Evolutionary conservation across 345 rosid genomes (phyloP).

Genomic region (Syzygium jambos): DNA sequence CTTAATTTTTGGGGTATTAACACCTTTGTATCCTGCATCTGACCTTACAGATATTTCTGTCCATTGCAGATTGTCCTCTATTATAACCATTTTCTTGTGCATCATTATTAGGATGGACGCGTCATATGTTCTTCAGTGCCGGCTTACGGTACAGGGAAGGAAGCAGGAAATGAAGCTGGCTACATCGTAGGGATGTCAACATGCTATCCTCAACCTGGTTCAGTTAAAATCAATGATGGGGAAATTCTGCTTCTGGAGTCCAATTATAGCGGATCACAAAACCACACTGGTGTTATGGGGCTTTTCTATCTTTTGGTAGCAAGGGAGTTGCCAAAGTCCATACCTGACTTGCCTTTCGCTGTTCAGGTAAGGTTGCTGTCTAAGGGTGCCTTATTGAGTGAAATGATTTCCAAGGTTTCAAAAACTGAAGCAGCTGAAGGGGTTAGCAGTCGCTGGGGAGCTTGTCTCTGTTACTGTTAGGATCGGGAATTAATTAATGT

Average conservation of each 20-base stretch:
- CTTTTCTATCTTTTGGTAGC: conserved; percentile 66
- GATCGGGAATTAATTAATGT: background rate
- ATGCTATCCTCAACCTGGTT: conserved; percentile 67
- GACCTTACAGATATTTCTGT: background rate
- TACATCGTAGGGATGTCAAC: conserved; percentile 90
- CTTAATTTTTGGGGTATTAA: background rate
- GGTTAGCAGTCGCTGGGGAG: background rate
- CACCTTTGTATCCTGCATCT: background rate
- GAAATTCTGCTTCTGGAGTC: conserved; percentile 64
- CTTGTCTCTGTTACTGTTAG: background rate
- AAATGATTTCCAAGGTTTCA: background rate
- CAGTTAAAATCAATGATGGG: conserved; percentile 41
- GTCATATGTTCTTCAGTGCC: conserved; percentile 52
- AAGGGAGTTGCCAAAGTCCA: conserved; percentile 32
- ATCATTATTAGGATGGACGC: conserved; percentile 45
- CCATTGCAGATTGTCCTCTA: background rate
- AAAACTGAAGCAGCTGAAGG: background rate
- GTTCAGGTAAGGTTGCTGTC: background rate
- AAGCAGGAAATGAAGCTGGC: conserved; percentile 84
- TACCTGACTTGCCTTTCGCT: background rate
- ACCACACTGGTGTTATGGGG: conserved; percentile 86
- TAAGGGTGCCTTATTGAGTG: background rate
- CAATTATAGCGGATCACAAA: conserved; percentile 36
- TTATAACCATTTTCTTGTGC: background rate
- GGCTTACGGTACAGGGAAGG: conserved; percentile 55